A percentile compares a stretch with the other conserved stretches of the same genome.
phyloP scores from a whole-genome alignment of 306 rosid genomes.

The Arachis stenosperma region DNA sequence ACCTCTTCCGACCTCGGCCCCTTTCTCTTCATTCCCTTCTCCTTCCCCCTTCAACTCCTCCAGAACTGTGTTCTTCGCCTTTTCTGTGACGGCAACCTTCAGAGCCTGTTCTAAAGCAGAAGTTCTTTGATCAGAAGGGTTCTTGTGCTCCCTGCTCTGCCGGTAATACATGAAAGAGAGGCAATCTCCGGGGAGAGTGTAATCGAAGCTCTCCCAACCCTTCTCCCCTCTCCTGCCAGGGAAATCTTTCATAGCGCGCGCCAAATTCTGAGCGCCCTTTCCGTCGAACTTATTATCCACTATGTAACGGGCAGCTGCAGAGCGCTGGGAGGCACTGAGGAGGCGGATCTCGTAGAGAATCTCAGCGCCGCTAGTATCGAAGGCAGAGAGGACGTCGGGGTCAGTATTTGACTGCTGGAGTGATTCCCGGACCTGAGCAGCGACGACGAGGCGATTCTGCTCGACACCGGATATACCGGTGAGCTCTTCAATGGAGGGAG shows the following conservation, averaged over 20 bases:
- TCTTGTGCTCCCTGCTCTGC: slow-evolving; percentile 61
- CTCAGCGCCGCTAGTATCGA: slow-evolving; percentile 74
- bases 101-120: slow-evolving; percentile 18
- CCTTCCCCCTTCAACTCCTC: slow-evolving; percentile 29
- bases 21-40: slow-evolving; percentile 6
- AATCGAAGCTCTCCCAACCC: slow-evolving; percentile 73
- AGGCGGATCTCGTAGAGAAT: slow-evolving; percentile 76
- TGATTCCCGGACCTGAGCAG: slow-evolving; percentile 78
- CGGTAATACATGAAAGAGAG: slow-evolving; percentile 71
- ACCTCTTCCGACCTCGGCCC: neutral
- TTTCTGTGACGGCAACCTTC: slow-evolving; percentile 53
- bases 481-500: slow-evolving; percentile 67
- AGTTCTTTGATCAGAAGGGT: neutral
- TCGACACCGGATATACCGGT: slow-evolving; percentile 80
- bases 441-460: slow-evolving; percentile 77
- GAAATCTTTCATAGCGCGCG: slow-evolving; percentile 79
- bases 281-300: slow-evolving; percentile 51
- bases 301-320: slow-evolving; percentile 63
- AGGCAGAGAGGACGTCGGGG: slow-evolving; percentile 47
- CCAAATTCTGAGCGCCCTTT: slow-evolving; percentile 53
- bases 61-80: slow-evolving; percentile 48
- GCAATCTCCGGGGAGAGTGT: slow-evolving; percentile 71
- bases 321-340: slow-evolving; percentile 58
- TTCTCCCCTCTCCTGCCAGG: slow-evolving; percentile 63
- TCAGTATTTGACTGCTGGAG: slow-evolving; percentile 56